A percentile compares a stretch with the other conserved stretches of the same genome.
phyloP scores from a whole-genome alignment of 2,329 filamentous ascomycete species.

The Colletotrichum incanum region DNA sequence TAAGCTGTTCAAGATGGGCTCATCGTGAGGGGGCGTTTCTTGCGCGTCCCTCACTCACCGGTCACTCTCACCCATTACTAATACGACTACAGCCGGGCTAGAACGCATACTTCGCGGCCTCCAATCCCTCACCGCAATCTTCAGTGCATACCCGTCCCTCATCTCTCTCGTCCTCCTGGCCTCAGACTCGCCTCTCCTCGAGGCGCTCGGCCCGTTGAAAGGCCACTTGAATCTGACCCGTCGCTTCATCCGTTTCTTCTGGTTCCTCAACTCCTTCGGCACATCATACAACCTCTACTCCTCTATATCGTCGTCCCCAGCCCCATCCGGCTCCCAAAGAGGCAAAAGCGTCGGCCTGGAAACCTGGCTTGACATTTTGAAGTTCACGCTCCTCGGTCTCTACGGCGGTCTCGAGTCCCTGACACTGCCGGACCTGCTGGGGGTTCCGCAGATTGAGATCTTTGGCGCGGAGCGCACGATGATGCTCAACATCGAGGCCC shows the following conservation, averaged over 20 bases:
- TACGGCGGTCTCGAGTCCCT: slow-evolving; percentile 78
- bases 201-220: slow-evolving; percentile 55
- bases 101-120: slow-evolving; percentile 74
- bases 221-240: slow-evolving; percentile 65
- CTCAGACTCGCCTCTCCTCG: slow-evolving; percentile 21
- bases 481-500: slow-evolving; percentile 71
- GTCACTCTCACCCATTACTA: neutral
- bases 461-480: slow-evolving; percentile 66
- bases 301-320: slow-evolving; percentile 43
- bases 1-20: neutral
- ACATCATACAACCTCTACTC: slow-evolving; percentile 62
- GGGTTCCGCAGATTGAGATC: slow-evolving; percentile 61
- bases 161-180: slow-evolving; percentile 52
- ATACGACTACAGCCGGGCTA: slow-evolving; percentile 65
- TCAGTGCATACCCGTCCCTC: slow-evolving; percentile 61
- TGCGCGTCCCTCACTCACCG: neutral
- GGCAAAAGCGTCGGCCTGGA: slow-evolving; percentile 47
- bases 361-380: slow-evolving; percentile 68
- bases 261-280: slow-evolving; percentile 75
- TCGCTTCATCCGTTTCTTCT: slow-evolving; percentile 78
- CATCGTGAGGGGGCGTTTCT: too few relatives aligned
- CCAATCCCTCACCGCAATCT: slow-evolving; percentile 66
- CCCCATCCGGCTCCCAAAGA: slow-evolving; percentile 33
- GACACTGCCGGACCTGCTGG: slow-evolving; percentile 72
- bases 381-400: slow-evolving; percentile 74